Percentiles rank a stretch among this genome's conserved stretches.
Conservation (phyloP, 768 basidiomycete species). For the Hygrocybe punicea region DNA sequence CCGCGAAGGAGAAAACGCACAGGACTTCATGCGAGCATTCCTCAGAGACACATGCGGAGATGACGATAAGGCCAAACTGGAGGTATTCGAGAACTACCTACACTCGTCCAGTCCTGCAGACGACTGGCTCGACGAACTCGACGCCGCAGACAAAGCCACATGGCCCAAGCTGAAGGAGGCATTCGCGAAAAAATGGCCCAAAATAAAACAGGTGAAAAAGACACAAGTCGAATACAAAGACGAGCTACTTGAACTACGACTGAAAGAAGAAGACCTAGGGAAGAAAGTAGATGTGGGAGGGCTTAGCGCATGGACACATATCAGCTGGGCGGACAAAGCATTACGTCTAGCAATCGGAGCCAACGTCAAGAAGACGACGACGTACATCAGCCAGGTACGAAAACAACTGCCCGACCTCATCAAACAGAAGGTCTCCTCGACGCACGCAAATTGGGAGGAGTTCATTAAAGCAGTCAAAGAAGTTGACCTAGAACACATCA, state of each 20-base stretch:
- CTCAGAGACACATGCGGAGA: neutral
- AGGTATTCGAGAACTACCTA: neutral
- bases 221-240: neutral
- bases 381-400: neutral
- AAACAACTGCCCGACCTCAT: too few species aligned
- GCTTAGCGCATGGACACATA: neutral
- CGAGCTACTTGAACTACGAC: neutral
- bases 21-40: too few species aligned
- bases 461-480: neutral
- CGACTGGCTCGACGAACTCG: neutral
- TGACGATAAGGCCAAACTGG: neutral
- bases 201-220: neutral
- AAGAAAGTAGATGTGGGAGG: neutral
- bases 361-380: neutral
- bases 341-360: neutral
- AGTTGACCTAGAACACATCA: neutral
- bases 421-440: too few species aligned
- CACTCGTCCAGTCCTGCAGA: neutral
- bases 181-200: neutral
- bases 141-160: neutral
- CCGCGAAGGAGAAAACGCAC: neutral
- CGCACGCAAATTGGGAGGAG: neutral
- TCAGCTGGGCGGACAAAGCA: too few species aligned
- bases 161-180: too few species aligned
- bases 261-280: too few species aligned